Percentiles rank a stretch among this genome's conserved stretches.
Evolutionary conservation across 352 stramenopile genomes (phyloP).

Genomic region (Phytophthora colocasiae): DNA sequence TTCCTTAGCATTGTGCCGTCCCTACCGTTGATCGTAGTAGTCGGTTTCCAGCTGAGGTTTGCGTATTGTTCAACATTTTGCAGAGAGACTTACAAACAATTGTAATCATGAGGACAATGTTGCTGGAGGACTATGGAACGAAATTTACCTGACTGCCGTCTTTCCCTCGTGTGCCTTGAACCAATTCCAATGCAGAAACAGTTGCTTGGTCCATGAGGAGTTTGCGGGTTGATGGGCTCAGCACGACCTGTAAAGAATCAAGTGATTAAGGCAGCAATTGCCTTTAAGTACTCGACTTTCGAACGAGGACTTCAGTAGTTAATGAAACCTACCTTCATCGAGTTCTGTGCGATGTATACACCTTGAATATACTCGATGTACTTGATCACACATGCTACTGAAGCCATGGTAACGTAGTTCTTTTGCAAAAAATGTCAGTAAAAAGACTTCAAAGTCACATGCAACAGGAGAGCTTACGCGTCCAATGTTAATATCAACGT

Average conservation of each 20-base stretch:
- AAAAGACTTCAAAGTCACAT: neutral
- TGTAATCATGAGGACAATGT: neutral
- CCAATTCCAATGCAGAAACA: slow-evolving; percentile 73
- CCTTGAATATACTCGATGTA: slow-evolving; percentile 91
- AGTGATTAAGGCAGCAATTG: neutral
- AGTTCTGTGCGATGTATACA: slow-evolving; percentile 84
- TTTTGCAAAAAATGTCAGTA: slow-evolving; percentile 20
- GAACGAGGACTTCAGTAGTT: neutral
- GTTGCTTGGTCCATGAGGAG: slow-evolving; percentile 89
- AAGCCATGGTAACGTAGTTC: slow-evolving; percentile 88
- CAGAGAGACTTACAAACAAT: slow-evolving; percentile 64
- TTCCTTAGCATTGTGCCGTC: neutral
- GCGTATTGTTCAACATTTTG: slow-evolving; percentile 80
- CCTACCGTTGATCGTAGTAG: slow-evolving; percentile 79
- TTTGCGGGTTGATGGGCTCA: slow-evolving; percentile 76
- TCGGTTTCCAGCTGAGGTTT: slow-evolving; percentile 78
- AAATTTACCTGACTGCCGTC: slow-evolving; percentile 65
- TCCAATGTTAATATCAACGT: slow-evolving; percentile 84
- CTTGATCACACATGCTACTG: slow-evolving; percentile 82
- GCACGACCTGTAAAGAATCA: slow-evolving; percentile 52
- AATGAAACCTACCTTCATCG: slow-evolving; percentile 64
- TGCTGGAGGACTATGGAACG: neutral
- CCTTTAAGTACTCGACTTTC: neutral
- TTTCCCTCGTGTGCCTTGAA: slow-evolving; percentile 62
- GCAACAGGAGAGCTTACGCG: slow-evolving; percentile 43